phyloP scores from a whole-genome alignment of 1,139 yeast genomes.

The Candida pseudocylindracea region DNA sequence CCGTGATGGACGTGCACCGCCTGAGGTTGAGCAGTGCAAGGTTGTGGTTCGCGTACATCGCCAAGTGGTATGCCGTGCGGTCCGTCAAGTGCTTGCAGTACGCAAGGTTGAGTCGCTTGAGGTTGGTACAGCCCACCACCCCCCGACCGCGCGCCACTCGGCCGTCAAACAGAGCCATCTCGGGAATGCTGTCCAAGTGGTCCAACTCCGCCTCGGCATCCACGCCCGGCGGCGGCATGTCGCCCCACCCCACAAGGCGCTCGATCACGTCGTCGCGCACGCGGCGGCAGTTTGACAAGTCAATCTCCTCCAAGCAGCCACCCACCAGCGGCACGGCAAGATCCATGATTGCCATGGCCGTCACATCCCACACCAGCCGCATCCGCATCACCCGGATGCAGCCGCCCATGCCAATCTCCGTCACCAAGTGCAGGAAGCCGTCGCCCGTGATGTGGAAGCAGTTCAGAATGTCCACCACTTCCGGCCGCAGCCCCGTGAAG shows the following conservation, averaged over 20 bases:
- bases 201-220: conserved; percentile 3
- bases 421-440: conserved; percentile 48
- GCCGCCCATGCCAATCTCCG: conserved; percentile 49
- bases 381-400: conserved; percentile 28
- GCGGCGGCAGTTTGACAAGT: conserved; percentile 50
- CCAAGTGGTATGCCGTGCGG: conserved; percentile 38
- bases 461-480: conserved; percentile 35
- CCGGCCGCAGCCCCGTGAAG: conserved; percentile 51
- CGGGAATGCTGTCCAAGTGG: conserved; percentile 1
- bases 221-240: conserved; percentile 1
- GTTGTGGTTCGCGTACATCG: conserved; percentile 30
- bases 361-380: conserved; percentile 58
- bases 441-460: conserved; percentile 62
- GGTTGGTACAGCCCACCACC: conserved; percentile 30
- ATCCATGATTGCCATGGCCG: conserved; percentile 69
- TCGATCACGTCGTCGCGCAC: conserved; percentile 52
- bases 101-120: conserved; percentile 31
- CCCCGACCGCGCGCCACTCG: background rate
- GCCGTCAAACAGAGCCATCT: too few relatives aligned
- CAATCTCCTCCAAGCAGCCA: conserved; percentile 30
- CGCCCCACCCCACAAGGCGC: conserved; percentile 36
- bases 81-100: conserved; percentile 62
- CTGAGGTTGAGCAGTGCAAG: conserved; percentile 39
- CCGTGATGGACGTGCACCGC: conserved; percentile 60
- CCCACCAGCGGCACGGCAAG: conserved; percentile 46